These are phyloP conservation scores for Niebla homalea DNA, from an alignment of 495 filamentous ascomycete genomes.

Conservation along the genomic window DNA sequence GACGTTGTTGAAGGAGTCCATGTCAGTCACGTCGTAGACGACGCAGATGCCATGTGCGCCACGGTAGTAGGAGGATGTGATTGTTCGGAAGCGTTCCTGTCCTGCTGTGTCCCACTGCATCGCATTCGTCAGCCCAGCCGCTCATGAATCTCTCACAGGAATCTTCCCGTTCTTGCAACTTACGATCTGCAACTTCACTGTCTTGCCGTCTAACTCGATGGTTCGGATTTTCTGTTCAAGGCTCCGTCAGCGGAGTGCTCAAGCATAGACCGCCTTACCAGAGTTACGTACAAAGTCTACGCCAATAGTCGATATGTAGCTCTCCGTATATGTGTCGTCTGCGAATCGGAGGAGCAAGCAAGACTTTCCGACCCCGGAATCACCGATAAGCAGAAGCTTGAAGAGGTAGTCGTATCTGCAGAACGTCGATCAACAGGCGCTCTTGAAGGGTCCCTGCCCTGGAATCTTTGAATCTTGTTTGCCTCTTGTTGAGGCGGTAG, in stretches of 20 bases:
- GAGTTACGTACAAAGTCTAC: constrained; percentile 82
- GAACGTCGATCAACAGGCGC: too few species aligned
- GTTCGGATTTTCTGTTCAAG: constrained; percentile 88
- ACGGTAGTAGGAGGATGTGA: constrained; percentile 98
- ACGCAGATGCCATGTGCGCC: constrained; percentile 98
- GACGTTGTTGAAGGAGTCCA: constrained; percentile 99
- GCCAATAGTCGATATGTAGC: constrained; percentile 98
- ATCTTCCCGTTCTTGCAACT: constrained; percentile 15
- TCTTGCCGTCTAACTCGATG: constrained; percentile 98
- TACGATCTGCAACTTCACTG: constrained; percentile 99
- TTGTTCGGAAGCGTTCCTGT: constrained; percentile 98
- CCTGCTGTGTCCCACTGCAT: constrained; percentile 94
- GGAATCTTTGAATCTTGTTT: too few species aligned
- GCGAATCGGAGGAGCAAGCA: constrained; percentile 94
- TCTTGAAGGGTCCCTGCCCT: too few species aligned
- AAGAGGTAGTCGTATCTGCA: constrained; percentile 99
- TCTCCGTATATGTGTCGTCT: constrained; percentile 99
- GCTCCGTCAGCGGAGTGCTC: constrained; percentile 17
- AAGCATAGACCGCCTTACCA: neutral
- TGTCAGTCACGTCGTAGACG: constrained; percentile 99
- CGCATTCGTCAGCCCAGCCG: neutral
- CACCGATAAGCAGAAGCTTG: constrained; percentile 99
- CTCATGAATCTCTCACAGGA: neutral
- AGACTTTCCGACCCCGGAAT: constrained; percentile 99
- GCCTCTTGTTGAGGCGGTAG: too few species aligned